Base-by-base conservation (phyloP, 1,284 basidiomycete genomes). In the Marasmius oreades region DNA sequence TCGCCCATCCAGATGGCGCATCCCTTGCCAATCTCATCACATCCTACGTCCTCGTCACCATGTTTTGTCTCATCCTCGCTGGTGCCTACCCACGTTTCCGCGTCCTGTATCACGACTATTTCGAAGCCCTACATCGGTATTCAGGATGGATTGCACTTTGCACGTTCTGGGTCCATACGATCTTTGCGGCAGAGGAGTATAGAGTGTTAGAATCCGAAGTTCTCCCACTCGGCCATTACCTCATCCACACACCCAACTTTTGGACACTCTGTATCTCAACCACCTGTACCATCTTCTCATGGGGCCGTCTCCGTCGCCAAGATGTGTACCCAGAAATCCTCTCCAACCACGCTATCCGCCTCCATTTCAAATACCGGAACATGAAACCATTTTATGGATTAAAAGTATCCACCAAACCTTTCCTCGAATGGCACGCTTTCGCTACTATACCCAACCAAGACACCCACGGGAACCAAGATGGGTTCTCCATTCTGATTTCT, bases 371-470 rank as follows among this genome's bases (percentile, higher is more conserved):
- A 33, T 72, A 72, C 59, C 55, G 62, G 39, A 52, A 66, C 22
- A 67, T 70, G 63, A 60, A 65, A 47, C 66, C 70, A 3, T 70
- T 69, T 56, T 70, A 68, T 48, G 65, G 65, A n/a, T 56, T 72
- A 55, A 70, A 69, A 53, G 62, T 72, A 7, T 72, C 70, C 26
- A 66, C 57, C 24, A 64, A 62, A 18, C 68, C 70, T 3, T 61
- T 73, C 10, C 46, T 67, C 6, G 70, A 73, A 57, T 73, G 71
- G 71, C 72, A 74, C 60, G 69, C 70, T 2, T 74, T 73, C 52
- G 64, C 64, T 2, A 62, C 63, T 11, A 58, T 65, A 11, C 71
- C 71, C 0, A 64, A 65, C 34, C 66, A 68, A 18, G 66, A 70
- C 57, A 63, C 60, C 18, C 60, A 63, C 43, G 69, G 68, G 11